Base-by-base conservation (phyloP, 179 eudicot genomes). In the Silene coronaria region DNA sequence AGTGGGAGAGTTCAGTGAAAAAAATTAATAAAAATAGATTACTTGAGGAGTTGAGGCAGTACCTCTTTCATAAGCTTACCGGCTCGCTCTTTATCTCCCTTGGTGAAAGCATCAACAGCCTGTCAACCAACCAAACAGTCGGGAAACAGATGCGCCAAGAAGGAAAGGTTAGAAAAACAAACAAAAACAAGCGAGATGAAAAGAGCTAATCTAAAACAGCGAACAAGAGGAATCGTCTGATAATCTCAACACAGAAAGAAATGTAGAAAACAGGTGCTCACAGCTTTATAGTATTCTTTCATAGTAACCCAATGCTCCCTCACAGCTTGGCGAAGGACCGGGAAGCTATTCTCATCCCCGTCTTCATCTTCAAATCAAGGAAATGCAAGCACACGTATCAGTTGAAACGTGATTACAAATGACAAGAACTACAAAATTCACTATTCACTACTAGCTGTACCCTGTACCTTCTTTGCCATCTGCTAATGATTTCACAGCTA, bases 271-370 rank as follows among this genome's bases (percentile, higher is more conserved):
- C 58, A 19, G 57, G 63, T 60, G 80, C 91, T 88, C 85, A 91
- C 97, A 73, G 88, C 88, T 83, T 87, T 86, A 69, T 83, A 88
- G 80, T 89, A 91, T 73, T 82, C 90, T 82, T 86, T 89, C 94
- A 88, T 89, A 34, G 80, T 82, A 66, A 32, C 51, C 89, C 89
- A 88, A 67, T 87, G 64, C 79, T 89, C 90, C 76, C 42, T 83
- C 42, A 82, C 91, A 75, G 89, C 86, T 77, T 83, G 80, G 28
- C 91, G 85, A 75, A 88, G 86, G 67, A 68, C 84, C 28, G 73
- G 67, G 76, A 83, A 91, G 72, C 81, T 80, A 74, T 81, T 71
- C 76, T 86, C 87, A 53, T 67, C 80, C 10, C 85, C 87, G 13
- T 87, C 86, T 71, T 82, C 88, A 45, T 83, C 76, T 73, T 74